phyloP scores from a whole-genome alignment of 2,329 filamentous ascomycete species.

The Neofusicoccum umdonicola region DNA sequence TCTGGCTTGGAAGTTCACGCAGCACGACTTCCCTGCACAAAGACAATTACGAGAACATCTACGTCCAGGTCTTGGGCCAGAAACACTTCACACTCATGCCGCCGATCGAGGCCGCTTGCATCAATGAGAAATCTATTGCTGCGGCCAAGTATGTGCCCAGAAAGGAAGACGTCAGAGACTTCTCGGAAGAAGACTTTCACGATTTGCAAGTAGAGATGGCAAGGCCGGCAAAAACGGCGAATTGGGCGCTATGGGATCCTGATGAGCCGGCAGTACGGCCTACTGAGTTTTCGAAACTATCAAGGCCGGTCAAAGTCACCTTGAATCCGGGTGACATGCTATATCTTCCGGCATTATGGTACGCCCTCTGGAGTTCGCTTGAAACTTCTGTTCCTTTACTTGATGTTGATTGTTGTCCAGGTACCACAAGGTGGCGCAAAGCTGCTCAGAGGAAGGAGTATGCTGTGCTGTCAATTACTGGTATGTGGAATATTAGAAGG shows the following conservation, averaged over 20 bases:
- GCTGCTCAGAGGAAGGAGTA: slow-evolving; percentile 64
- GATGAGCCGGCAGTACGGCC: slow-evolving; percentile 52
- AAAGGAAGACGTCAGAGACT: slow-evolving; percentile 11
- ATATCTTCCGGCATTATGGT: slow-evolving; percentile 80
- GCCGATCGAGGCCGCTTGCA: slow-evolving; percentile 66
- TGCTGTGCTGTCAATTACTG: slow-evolving; percentile 82
- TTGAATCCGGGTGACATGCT: slow-evolving; percentile 74
- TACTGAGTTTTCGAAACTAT: slow-evolving; percentile 60
- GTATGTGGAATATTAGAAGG: not conserved
- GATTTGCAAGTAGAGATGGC: slow-evolving; percentile 34
- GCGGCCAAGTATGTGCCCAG: slow-evolving; percentile 57
- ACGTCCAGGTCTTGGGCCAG: slow-evolving; percentile 69
- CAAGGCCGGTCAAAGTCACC: slow-evolving; percentile 63
- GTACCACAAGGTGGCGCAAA: slow-evolving; percentile 80
- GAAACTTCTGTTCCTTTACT: slow-evolving; percentile 43
- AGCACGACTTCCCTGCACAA: slow-evolving; percentile 73
- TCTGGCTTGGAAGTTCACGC: slow-evolving; percentile 73
- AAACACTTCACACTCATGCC: slow-evolving; percentile 76
- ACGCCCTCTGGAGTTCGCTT: slow-evolving; percentile 49
- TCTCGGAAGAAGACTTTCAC: not conserved
- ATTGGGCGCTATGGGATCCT: slow-evolving; percentile 74
- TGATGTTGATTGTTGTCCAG: slow-evolving; percentile 30
- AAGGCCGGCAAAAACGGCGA: slow-evolving; percentile 49
- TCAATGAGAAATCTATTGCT: slow-evolving; percentile 60
- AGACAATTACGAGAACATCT: slow-evolving; percentile 84